Evolutionary conservation across 768 basidiomycete species (phyloP), one percentile per base, ranked within the genome.

Genomic region (Arthromyces matolae): DNA sequence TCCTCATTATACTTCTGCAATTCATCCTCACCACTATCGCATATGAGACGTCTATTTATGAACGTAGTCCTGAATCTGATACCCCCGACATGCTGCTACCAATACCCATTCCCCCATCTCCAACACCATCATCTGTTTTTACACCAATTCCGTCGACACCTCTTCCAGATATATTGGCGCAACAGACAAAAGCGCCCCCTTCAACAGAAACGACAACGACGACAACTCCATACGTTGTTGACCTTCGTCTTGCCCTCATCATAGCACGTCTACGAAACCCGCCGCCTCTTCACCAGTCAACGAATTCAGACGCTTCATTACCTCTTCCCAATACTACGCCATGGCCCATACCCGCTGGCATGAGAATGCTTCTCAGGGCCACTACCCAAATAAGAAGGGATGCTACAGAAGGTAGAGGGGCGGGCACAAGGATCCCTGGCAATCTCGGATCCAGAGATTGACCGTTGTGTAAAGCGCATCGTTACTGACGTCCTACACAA

Each of bases 1-100:
- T 81, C 57, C 61, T 78, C 64, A 89, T 89, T 51, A 66, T 89
- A 31, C 61, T 72, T 51, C 71, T 89, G n/a, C 83, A 88, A 59
- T 60, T 82, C 49, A 55, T 86, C 45, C 80, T 86, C 66, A 75
- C 78, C 6, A 78, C 77, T 36, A 79, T 90, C 51, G 76, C 84
- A 24, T 88, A 84, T 65, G 88, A 89, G 60, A 63, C 80, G 61
- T 60, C 74, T 60, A 42, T 75, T 57, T 60, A 71, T 57, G 57
- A 76, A 56, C 53, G 61, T 61, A 66, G 56, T 27, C 53, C 71
- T 35, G 66, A 70, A 47, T 59, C 69, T 38, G 56, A 72, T 62
- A 57, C 61, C 54, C 63, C 66, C 47, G 78, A 83, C 59, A 57
- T 64, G 33, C 63, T 72, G 9, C 53, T 57, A 12, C 58, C 62